Conservation (phyloP, 108 stramenopile species). For the Cylindrotheca closterium region DNA sequence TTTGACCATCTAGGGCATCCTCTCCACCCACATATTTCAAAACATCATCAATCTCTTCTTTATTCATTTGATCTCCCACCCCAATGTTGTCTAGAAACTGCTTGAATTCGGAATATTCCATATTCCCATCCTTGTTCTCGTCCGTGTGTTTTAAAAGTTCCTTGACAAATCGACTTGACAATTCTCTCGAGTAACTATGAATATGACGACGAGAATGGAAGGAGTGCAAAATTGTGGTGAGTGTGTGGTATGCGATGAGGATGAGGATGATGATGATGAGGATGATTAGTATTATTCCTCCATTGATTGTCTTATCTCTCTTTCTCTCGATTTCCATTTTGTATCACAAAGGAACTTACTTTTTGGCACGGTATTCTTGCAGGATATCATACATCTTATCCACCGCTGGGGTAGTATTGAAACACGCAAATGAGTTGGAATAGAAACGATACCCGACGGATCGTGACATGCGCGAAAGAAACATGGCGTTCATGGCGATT, state of each 20-base stretch:
- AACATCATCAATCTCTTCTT: conserved; percentile 6
- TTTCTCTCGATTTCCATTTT: not conserved
- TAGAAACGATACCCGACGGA: not conserved
- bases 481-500: too few relatives aligned
- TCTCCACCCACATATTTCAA: conserved; percentile 3
- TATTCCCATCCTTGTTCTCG: not conserved
- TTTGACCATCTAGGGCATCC: not conserved
- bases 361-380: conserved; percentile 2
- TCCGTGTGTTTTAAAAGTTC: conserved; percentile 1
- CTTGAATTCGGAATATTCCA: conserved; percentile 1
- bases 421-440: not conserved
- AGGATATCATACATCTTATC: conserved; percentile 10
- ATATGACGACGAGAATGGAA: too few relatives aligned
- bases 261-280: too few relatives aligned
- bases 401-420: not conserved
- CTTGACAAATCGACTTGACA: conserved; percentile 7
- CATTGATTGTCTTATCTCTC: too few relatives aligned
- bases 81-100: conserved; percentile 12
- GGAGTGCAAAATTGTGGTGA: too few relatives aligned
- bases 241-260: too few relatives aligned
- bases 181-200: not conserved
- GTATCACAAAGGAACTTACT: conserved; percentile 3
- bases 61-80: not conserved
- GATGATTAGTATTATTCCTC: too few relatives aligned
- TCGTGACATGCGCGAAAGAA: too few relatives aligned